Base-by-base conservation (phyloP, 495 filamentous ascomycete genomes). In the Stereocaulon alpinum region DNA sequence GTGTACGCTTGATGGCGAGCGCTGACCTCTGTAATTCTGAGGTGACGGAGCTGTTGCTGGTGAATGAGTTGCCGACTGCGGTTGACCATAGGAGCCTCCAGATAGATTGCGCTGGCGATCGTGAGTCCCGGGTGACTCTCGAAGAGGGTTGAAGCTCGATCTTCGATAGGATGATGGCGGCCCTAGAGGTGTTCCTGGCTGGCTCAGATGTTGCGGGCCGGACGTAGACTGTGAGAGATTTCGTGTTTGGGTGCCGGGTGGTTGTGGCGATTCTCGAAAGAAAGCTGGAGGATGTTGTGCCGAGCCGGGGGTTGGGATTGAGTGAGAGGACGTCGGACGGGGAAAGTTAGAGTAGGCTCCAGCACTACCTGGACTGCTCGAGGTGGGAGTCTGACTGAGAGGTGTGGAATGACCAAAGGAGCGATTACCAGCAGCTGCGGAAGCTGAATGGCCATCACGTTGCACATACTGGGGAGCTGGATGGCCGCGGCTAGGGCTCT, bases 311-410 rank as follows among this genome's bases (percentile, higher is more conserved):
- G 72, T 70, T 55, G 74, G 66, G 49, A 74, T 70, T 20, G 72
- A 76, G 58, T 80, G 78, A 45, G 76, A 71, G 32, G 78, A 79
- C 49, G 76, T 74, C 40, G 76, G 73, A 37, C 74, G 74, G 60
- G 73, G 74, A 37, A 73, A 72, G 30, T 74, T 70, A 50, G 55
- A 59, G 20, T 72, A 71, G 20, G 64, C 41, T 5, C 42, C 54
- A 12, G 64, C 57, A 30, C 67, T 63, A 27, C 60, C 58, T 0
- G 66, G 67, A 40, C 61, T 63, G 32, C 52, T 61, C 18, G 53
- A 55, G 22, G 63, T 65, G 29, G 63, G 61, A 24, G 60, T 68
- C 18, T 61, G 64, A 37, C 64, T 53, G 14, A 64, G 47, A 22
- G 66, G 56, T 18, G 57, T 59, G 24, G 61, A 55, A 42, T 50